Evolutionary conservation across 78 protist genomes (phyloP).

Genomic region (Monocercomonoides exilis): DNA sequence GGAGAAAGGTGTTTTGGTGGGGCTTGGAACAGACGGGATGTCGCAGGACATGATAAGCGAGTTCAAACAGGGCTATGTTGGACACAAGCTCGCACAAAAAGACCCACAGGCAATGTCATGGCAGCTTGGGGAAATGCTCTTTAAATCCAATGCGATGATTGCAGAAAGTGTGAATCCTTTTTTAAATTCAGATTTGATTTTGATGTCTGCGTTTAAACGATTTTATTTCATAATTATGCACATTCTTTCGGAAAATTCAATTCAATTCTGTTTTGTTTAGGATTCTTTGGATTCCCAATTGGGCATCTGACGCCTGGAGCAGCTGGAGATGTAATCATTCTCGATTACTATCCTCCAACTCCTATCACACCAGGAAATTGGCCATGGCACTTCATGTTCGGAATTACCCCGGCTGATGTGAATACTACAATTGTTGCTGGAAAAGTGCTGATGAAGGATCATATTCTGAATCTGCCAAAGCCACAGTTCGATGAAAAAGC

Average conservation of each 20-base stretch:
- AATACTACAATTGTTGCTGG: conserved; percentile 32
- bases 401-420: conserved; percentile 13
- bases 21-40: conserved; percentile 46
- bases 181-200: too few species aligned
- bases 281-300: conserved; percentile 5
- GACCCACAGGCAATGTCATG: conserved; percentile 28
- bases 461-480: not conserved
- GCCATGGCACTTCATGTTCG: conserved; percentile 44
- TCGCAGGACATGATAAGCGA: conserved; percentile 35
- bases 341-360: conserved; percentile 33
- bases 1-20: not conserved
- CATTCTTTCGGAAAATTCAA: too few species aligned
- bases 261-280: too few species aligned
- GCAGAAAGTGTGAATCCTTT: too few species aligned
- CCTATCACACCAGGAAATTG: conserved; percentile 18
- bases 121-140: not conserved
- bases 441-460: conserved; percentile 17
- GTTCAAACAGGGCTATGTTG: conserved; percentile 1
- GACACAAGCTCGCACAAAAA: conserved; percentile 19
- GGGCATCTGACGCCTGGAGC: conserved; percentile 27
- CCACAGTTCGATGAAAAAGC: conserved; percentile 4
- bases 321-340: conserved; percentile 23
- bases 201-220: too few species aligned
- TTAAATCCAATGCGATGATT: not conserved
- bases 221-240: too few species aligned